Percentiles rank a stretch among this genome's conserved stretches.
Conservation (phyloP, 345 rosid species). For the Excoecaria agallocha region DNA sequence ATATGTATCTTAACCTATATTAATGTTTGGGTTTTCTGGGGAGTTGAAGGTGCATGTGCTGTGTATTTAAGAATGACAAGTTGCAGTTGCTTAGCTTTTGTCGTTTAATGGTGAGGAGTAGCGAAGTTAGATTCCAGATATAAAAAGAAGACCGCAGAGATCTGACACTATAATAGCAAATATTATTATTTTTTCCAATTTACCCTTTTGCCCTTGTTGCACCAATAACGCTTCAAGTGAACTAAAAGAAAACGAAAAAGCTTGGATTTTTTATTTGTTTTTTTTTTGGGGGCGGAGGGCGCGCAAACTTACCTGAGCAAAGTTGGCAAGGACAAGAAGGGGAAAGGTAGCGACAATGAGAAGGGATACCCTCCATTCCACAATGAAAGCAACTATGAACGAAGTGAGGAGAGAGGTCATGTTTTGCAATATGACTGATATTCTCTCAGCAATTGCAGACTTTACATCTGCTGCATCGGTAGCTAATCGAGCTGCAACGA, state of each 20-base stretch:
- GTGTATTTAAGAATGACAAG: constrained; percentile 38
- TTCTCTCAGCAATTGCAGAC: constrained; percentile 96
- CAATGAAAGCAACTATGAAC: constrained; percentile 92
- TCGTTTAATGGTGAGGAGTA: constrained; percentile 38
- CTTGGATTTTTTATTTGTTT: no score
- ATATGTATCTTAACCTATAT: neutral
- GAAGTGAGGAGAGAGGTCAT: constrained; percentile 99
- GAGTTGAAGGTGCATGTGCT: constrained; percentile 57
- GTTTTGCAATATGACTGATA: constrained; percentile 94
- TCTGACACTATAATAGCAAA: constrained; percentile 16
- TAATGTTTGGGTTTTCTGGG: constrained; percentile 28
- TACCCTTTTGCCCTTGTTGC: constrained; percentile 19
- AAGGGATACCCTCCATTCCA: constrained; percentile 99
- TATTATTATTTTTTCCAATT: neutral
- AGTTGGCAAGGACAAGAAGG: constrained; percentile 95
- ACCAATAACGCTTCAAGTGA: neutral
- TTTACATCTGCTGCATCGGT: constrained; percentile 96
- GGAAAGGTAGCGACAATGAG: constrained; percentile 94
- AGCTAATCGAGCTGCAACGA: constrained; percentile 77
- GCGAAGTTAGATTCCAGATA: constrained; percentile 49
- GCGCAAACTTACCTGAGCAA: constrained; percentile 98
- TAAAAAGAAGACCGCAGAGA: constrained; percentile 20
- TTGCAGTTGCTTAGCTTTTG: constrained; percentile 37
- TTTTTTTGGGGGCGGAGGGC: no score
- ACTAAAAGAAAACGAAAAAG: neutral